Evolutionary conservation across 257 asterid species (phyloP), one percentile per base, ranked within the genome.

Genomic region (Linaria vulgaris): DNA sequence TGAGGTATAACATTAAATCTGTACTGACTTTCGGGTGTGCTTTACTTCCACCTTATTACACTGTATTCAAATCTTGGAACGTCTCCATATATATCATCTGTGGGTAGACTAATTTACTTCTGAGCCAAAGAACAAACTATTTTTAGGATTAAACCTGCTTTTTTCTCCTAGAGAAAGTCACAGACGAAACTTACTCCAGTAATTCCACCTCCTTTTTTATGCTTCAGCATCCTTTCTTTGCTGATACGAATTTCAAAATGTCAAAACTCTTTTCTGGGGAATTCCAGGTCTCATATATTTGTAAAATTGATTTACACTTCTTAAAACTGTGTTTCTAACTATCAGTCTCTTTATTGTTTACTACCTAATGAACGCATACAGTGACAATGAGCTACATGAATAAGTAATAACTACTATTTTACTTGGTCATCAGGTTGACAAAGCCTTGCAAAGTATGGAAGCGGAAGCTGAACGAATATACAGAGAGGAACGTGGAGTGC

Each of bases 361-460:
- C 23, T 50, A 24, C 23, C 60, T 47, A 20, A 30, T 43, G 16
- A 13, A 45, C 24, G 15, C 53, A 3, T 43, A 41, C 9, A 37
- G 22, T 12, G 19, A 50, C n/a, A 41, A 12, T 17, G 47, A 51
- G 67, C 57, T 55, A 49, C 52, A 11, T 67, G 11, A 23, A 25
- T 39, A 20, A 11, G 67, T 11, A 23, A 25, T 39, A 20, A 20
- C 47, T 54, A n/a, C 38, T 59, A 5, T 52, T 69, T 37, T 41
- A 22, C 41, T 46, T 63, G 25, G 54, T 60, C 59, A 53, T 51
- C 71, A 91, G 98, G 97, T 89, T 75, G 96, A 90, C 76, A 90
- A 87, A 73, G 96, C 95, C 59, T 76, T 94, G 90, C 88, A 73
- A 69, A 94, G 95, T 64, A 84, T 94, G 85, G 97, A 87, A 77